These are phyloP conservation scores for Tardiomyces blankii DNA, from an alignment of 1,139 yeast species.

Conservation along the genomic window DNA sequence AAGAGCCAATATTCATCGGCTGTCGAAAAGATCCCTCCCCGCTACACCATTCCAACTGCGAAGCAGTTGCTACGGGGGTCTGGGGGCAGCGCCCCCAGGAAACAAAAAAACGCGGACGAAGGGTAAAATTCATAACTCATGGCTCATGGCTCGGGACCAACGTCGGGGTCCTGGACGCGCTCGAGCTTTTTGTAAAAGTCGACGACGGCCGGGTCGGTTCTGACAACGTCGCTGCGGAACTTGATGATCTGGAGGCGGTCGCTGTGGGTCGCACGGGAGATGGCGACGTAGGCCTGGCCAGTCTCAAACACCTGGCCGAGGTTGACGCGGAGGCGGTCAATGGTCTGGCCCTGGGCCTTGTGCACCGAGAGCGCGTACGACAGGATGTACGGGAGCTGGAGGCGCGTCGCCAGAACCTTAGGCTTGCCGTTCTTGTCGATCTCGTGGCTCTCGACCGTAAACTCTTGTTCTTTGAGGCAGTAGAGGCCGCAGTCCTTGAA, in stretches of 20 bases:
- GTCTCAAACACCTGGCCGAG: slow-evolving; percentile 61
- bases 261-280: slow-evolving; percentile 75
- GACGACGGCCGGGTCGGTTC: slow-evolving; percentile 55
- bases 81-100: too few relatives aligned
- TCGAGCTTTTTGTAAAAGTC: slow-evolving; percentile 46
- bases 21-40: too few relatives aligned
- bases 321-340: slow-evolving; percentile 68
- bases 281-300: slow-evolving; percentile 85
- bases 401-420: slow-evolving; percentile 27
- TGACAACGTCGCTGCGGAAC: slow-evolving; percentile 51
- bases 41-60: too few relatives aligned
- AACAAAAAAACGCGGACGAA: too few relatives aligned
- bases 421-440: slow-evolving; percentile 4
- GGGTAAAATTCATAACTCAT: too few relatives aligned
- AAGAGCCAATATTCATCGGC: too few relatives aligned
- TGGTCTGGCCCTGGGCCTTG: slow-evolving; percentile 87
- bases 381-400: slow-evolving; percentile 61
- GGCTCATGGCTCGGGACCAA: too few relatives aligned
- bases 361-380: slow-evolving; percentile 91
- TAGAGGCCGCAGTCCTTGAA: slow-evolving; percentile 8
- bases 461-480: slow-evolving; percentile 8
- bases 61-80: too few relatives aligned
- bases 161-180: not conserved
- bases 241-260: slow-evolving; percentile 65
- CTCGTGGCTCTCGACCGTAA: slow-evolving; percentile 8